These are phyloP conservation scores for Vaccinium corymbosum DNA, from an alignment of 148 eudicot species.

Conservation along the genomic window DNA sequence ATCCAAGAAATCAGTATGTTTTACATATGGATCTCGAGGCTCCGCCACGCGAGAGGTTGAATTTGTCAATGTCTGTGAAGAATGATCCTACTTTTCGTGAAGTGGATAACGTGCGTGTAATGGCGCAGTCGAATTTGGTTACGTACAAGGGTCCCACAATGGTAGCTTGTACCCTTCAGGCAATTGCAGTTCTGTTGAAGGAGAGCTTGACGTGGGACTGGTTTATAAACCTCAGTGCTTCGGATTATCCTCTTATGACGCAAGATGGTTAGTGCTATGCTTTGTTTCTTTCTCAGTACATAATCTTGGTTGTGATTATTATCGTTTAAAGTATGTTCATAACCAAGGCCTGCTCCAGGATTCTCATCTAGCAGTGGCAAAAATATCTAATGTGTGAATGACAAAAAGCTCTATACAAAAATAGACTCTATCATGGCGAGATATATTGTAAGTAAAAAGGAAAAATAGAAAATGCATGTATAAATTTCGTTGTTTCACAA, in stretches of 20 bases:
- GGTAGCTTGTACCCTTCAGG: conserved; percentile 96
- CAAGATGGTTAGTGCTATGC: conserved; percentile 77
- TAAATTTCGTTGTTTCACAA: too few species aligned
- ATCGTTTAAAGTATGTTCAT: neutral
- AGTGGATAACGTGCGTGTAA: conserved; percentile 84
- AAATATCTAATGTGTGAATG: too few species aligned
- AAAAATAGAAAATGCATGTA: too few species aligned
- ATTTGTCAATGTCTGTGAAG: conserved; percentile 72
- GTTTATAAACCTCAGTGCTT: conserved; percentile 97
- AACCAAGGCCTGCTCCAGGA: too few species aligned
- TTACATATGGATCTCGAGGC: conserved; percentile 97
- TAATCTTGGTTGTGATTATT: neutral
- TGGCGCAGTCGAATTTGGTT: conserved; percentile 92
- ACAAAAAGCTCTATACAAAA: too few species aligned
- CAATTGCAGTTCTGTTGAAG: conserved; percentile 75
- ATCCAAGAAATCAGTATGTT: conserved; percentile 92
- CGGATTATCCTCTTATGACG: conserved; percentile 94
- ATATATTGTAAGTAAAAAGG: too few species aligned
- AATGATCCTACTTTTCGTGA: conserved; percentile 65
- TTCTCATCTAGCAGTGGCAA: too few species aligned
- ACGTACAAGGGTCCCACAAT: conserved; percentile 97
- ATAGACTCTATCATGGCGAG: too few species aligned
- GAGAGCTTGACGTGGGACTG: conserved; percentile 86
- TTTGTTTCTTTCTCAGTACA: conserved; percentile 12
- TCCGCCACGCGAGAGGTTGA: conserved; percentile 82